A percentile compares a stretch with the other conserved stretches of the same genome.
Conservation (phyloP, 768 basidiomycete genomes). For the Mycena albidolilacea region DNA sequence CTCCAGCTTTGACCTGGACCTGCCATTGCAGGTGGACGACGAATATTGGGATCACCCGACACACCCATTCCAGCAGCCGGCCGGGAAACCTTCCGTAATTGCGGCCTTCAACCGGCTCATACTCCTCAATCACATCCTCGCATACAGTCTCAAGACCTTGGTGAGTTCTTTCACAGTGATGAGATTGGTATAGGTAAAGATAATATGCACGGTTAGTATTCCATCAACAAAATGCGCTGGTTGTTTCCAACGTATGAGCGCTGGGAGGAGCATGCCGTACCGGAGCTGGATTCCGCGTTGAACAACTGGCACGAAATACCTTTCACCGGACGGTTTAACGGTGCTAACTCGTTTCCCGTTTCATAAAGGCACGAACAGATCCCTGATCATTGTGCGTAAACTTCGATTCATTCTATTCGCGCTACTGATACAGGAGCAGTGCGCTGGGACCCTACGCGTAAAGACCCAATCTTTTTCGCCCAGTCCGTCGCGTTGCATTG, state of each 20-base stretch:
- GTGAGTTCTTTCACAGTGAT: constrained; percentile 48
- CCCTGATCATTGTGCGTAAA: constrained; percentile 59
- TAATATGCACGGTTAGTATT: constrained; percentile 56
- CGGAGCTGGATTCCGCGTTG: constrained; percentile 73
- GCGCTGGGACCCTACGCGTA: constrained; percentile 45
- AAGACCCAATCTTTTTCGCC: constrained; percentile 49
- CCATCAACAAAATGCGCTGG: constrained; percentile 57
- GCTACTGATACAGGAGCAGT: constrained; percentile 49
- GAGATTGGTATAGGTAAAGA: background rate
- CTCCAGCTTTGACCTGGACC: constrained; percentile 70
- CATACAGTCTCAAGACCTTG: constrained; percentile 65
- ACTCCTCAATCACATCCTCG: constrained; percentile 65
- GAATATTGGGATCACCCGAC: constrained; percentile 72
- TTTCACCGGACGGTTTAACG: too few relatives aligned
- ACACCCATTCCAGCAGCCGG: constrained; percentile 68
- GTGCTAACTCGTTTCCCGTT: too few relatives aligned
- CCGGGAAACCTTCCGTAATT: constrained; percentile 59
- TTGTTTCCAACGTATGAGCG: constrained; percentile 41
- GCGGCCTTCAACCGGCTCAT: constrained; percentile 61
- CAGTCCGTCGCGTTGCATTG: constrained; percentile 59
- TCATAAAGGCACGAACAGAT: constrained; percentile 54
- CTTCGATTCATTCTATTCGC: background rate
- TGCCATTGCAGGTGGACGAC: constrained; percentile 78
- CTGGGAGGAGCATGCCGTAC: constrained; percentile 69
- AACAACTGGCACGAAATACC: constrained; percentile 67